Conservation (phyloP, 1,284 basidiomycete species). For the Ustilago xerochloae region DNA sequence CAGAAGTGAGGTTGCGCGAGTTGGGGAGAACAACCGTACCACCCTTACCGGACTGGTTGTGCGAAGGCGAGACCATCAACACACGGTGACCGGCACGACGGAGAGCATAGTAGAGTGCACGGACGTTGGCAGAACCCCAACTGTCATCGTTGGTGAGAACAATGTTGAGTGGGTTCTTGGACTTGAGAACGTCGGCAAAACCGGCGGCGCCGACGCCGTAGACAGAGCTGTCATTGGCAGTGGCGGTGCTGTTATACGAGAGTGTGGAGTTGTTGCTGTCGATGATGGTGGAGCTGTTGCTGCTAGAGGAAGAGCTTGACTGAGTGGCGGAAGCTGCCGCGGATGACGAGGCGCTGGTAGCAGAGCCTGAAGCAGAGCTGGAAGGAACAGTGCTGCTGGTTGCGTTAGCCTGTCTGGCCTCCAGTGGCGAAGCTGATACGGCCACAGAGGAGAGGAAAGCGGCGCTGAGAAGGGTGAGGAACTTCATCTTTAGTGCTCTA, state of each 20-base stretch:
- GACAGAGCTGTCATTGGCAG: constrained; percentile 9
- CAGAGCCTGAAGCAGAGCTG: constrained; percentile 4
- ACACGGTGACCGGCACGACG: constrained; percentile 58
- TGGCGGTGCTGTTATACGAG: constrained; percentile 31
- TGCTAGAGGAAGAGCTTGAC: neutral
- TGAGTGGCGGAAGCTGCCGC: constrained; percentile 8
- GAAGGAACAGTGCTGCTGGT: constrained; percentile 9
- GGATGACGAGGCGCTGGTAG: constrained; percentile 2
- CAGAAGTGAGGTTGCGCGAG: constrained; percentile 43
- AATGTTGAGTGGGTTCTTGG: constrained; percentile 56
- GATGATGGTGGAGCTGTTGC: constrained; percentile 25
- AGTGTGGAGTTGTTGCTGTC: constrained; percentile 34
- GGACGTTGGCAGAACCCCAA: constrained; percentile 46
- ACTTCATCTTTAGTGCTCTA: constrained; percentile 13
- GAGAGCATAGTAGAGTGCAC: constrained; percentile 60
- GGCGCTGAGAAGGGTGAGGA: constrained; percentile 21
- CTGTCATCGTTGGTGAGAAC: constrained; percentile 59
- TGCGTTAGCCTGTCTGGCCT: constrained; percentile 25
- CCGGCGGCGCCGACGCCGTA: constrained; percentile 52
- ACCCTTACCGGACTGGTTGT: constrained; percentile 60
- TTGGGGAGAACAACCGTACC: constrained; percentile 59
- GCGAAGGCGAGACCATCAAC: constrained; percentile 50
- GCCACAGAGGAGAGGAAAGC: constrained; percentile 9
- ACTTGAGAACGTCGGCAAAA: constrained; percentile 42
- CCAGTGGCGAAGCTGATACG: constrained; percentile 20